These are phyloP conservation scores for Serpula lacrymans DNA, from an alignment of 768 basidiomycete species.

Conservation along the genomic window DNA sequence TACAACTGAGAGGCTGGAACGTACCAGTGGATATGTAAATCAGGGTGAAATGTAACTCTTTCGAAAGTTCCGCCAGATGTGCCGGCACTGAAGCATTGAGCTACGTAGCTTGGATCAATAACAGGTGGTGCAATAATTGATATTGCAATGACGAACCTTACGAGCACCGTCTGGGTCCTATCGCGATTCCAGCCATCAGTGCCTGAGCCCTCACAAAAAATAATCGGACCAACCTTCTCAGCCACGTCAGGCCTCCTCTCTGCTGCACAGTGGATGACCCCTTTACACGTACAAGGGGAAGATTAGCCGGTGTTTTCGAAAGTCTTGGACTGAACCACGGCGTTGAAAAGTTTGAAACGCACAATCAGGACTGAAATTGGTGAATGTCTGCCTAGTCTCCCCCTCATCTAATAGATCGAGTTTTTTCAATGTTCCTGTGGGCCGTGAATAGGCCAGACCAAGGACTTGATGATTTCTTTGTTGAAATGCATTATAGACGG, in stretches of 20 bases:
- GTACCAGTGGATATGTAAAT: constrained; percentile 91
- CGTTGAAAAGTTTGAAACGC: constrained; percentile 27
- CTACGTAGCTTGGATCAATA: constrained; percentile 33
- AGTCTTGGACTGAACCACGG: constrained; percentile 4
- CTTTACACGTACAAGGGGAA: no score
- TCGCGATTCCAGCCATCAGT: constrained; percentile 3
- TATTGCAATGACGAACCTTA: constrained; percentile 40
- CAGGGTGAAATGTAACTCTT: constrained; percentile 59
- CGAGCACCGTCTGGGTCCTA: constrained; percentile 69
- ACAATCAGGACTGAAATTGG: constrained; percentile 67
- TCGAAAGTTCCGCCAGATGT: constrained; percentile 65
- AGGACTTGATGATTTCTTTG: constrained; percentile 43
- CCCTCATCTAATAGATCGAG: constrained; percentile 66
- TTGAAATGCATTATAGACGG: constrained; percentile 68
- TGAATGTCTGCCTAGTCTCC: constrained; percentile 54
- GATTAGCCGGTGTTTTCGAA: no score
- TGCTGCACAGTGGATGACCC: constrained; percentile 94
- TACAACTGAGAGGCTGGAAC: constrained; percentile 8
- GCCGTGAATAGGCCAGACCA: constrained; percentile 71
- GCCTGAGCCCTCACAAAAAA: neutral
- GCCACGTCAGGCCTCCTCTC: constrained; percentile 92
- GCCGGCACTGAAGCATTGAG: constrained; percentile 79
- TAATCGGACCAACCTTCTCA: constrained; percentile 59
- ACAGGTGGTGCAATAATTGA: neutral
- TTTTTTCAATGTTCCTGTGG: constrained; percentile 46